Percentiles rank a stretch among this genome's conserved stretches.
Conservation (phyloP, 352 stramenopile genomes). For the Globisporangium orthogonon region DNA sequence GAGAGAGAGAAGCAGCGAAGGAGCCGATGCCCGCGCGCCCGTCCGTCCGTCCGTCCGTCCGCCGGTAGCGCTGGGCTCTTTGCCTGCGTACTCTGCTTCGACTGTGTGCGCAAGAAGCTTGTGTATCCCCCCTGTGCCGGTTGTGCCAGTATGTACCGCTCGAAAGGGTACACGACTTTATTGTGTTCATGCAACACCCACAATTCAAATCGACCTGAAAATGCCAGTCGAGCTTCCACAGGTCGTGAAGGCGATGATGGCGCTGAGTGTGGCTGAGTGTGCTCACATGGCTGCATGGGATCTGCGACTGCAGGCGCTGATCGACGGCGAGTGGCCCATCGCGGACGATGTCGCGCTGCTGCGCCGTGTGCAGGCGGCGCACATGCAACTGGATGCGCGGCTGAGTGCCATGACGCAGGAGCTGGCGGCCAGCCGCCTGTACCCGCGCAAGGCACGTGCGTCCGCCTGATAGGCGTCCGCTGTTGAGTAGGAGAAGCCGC, state of each 20-base stretch:
- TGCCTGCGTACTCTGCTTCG: not conserved
- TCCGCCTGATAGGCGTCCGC: no score
- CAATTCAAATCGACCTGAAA: not conserved
- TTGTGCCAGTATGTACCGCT: no score
- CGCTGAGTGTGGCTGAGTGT: not conserved
- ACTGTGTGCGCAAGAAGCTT: no score
- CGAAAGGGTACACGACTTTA: no score
- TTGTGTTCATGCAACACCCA: no score
- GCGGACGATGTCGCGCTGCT: slow-evolving; percentile 50
- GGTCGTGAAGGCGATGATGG: not conserved
- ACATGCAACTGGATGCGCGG: slow-evolving; percentile 36
- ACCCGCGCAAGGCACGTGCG: slow-evolving; percentile 31
- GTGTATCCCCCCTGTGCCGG: not conserved
- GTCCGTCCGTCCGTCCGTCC: no score
- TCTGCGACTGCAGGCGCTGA: slow-evolving; percentile 24
- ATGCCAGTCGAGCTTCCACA: not conserved
- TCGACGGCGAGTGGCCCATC: slow-evolving; percentile 47
- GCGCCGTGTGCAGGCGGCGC: slow-evolving; percentile 31
- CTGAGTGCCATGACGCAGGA: slow-evolving; percentile 44
- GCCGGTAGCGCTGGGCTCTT: no score
- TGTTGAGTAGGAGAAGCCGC: no score
- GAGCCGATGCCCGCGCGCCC: no score
- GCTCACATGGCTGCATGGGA: not conserved
- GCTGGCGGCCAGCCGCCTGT: slow-evolving; percentile 51
- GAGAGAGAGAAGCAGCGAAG: no score